These are phyloP conservation scores for Mimosa pudica DNA, from an alignment of 306 rosid genomes.

Conservation along the genomic window DNA sequence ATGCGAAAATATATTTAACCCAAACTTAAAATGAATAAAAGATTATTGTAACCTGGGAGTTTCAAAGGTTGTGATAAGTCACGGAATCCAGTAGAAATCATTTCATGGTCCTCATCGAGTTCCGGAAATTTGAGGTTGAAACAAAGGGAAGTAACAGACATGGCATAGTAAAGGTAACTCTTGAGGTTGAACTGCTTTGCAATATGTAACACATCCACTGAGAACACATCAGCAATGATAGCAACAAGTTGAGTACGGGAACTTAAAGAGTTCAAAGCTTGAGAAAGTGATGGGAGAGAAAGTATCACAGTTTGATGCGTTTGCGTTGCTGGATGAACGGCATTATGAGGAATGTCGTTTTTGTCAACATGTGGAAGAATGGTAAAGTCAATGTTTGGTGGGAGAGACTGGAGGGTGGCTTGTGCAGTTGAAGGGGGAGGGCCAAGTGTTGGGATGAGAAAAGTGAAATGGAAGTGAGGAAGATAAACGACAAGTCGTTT, in stretches of 20 bases:
- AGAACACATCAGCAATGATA: not conserved
- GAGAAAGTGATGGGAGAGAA: constrained; percentile 31
- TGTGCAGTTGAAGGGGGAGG: constrained; percentile 18
- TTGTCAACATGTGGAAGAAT: constrained; percentile 35
- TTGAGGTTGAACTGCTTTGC: constrained; percentile 33
- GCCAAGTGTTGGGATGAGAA: constrained; percentile 21
- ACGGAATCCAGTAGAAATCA: not conserved
- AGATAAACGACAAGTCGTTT: not conserved
- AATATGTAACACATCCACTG: constrained; percentile 17
- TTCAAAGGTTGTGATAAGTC: not conserved
- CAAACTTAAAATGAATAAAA: too few relatives aligned
- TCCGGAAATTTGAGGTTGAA: constrained; percentile 15
- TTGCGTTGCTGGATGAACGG: not conserved
- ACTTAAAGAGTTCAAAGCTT: constrained; percentile 11
- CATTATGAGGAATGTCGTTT: not conserved
- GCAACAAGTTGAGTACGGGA: constrained; percentile 17
- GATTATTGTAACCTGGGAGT: not conserved
- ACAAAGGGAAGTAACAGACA: not conserved
- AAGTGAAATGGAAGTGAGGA: constrained; percentile 6
- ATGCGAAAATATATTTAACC: too few relatives aligned
- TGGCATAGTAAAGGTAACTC: not conserved
- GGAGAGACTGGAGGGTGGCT: constrained; percentile 29
- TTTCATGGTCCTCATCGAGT: constrained; percentile 6
- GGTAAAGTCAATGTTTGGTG: constrained; percentile 23
- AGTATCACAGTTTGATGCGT: not conserved